Conservation (phyloP, 2,329 filamentous ascomycete species). For the Escovopsis sp. region DNA sequence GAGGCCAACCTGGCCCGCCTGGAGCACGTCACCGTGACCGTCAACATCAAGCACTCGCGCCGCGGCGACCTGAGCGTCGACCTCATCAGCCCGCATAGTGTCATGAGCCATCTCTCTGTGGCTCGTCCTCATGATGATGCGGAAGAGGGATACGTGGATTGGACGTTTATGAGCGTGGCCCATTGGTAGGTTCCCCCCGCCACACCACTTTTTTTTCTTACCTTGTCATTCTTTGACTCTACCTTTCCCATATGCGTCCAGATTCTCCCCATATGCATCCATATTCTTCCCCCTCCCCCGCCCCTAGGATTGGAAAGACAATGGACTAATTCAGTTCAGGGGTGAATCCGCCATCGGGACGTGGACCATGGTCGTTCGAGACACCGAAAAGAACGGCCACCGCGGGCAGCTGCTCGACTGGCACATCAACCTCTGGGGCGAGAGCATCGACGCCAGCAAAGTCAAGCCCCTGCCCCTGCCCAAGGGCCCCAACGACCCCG, state of each 20-base stretch:
- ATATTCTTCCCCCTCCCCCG: too few relatives aligned
- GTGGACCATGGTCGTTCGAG: slow-evolving; percentile 85
- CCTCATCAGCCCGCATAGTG: slow-evolving; percentile 64
- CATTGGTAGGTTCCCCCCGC: slow-evolving; percentile 53
- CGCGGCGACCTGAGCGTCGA: slow-evolving; percentile 90
- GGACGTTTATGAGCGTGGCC: slow-evolving; percentile 98
- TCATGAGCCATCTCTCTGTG: slow-evolving; percentile 72
- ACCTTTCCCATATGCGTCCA: too few relatives aligned
- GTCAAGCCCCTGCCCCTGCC: slow-evolving; percentile 69
- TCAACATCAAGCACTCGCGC: slow-evolving; percentile 81
- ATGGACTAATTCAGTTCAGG: slow-evolving; percentile 33
- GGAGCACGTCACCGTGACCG: slow-evolving; percentile 93
- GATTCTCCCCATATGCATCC: too few relatives aligned
- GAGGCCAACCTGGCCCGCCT: slow-evolving; percentile 70
- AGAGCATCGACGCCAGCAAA: slow-evolving; percentile 60
- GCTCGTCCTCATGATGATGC: slow-evolving; percentile 54
- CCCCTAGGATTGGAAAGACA: background rate
- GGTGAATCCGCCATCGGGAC: slow-evolving; percentile 76
- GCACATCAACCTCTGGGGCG: slow-evolving; percentile 89
- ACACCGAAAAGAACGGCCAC: slow-evolving; percentile 62
- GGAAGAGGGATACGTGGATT: slow-evolving; percentile 65
- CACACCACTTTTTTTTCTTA: background rate
- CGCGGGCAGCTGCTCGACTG: slow-evolving; percentile 75
- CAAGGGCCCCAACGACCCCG: slow-evolving; percentile 22
- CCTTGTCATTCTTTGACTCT: too few relatives aligned